A percentile compares a stretch with the other conserved stretches of the same genome.
Evolutionary conservation across 768 basidiomycete species (phyloP).

Genomic region (Asterophora lycoperdoides): DNA sequence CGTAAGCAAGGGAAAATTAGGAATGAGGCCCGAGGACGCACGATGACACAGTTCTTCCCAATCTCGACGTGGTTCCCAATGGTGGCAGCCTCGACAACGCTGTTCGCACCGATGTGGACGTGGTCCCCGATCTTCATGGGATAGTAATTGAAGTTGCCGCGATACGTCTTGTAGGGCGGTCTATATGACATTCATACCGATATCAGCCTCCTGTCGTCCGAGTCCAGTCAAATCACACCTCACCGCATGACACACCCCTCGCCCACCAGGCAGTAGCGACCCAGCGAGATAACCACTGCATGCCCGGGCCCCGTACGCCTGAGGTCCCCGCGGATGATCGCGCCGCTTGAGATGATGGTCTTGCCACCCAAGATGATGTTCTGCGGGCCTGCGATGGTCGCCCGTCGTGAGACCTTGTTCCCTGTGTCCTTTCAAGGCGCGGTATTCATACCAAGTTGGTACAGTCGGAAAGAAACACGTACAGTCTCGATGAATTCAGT

Average conservation of each 20-base stretch:
- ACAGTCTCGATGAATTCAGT: constrained; percentile 90
- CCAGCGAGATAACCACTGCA: constrained; percentile 90
- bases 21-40: constrained; percentile 34
- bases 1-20: neutral
- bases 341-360: constrained; percentile 87
- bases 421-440: constrained; percentile 70
- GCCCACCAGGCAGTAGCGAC: constrained; percentile 88
- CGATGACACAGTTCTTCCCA: constrained; percentile 93
- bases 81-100: constrained; percentile 89
- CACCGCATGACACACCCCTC: constrained; percentile 88
- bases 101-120: constrained; percentile 88
- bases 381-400: constrained; percentile 88
- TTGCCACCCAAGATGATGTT: constrained; percentile 98
- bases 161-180: constrained; percentile 86
- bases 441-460: neutral
- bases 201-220: neutral
- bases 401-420: constrained; percentile 92
- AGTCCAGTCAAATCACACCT: constrained; percentile 2
- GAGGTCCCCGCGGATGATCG: constrained; percentile 92
- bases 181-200: constrained; percentile 30
- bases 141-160: constrained; percentile 93
- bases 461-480: constrained; percentile 15
- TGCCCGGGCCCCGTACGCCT: constrained; percentile 85
- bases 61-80: constrained; percentile 95
- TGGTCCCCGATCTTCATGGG: constrained; percentile 97